Conservation (phyloP, 306 rosid species). For the Canavalia ensiformis region DNA sequence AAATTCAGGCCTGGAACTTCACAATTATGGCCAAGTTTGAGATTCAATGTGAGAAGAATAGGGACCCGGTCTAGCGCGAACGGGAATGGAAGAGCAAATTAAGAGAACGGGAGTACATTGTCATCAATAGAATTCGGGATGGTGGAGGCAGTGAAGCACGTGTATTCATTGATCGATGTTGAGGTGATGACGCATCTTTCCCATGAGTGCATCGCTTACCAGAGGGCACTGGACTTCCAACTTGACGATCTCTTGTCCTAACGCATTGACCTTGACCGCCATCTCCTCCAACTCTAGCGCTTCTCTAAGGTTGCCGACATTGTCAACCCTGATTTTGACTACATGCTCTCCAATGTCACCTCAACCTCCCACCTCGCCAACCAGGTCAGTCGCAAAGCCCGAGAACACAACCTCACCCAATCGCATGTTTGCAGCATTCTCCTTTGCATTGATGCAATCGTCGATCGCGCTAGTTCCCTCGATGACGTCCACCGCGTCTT, state of each 20-base stretch:
- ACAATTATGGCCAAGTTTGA: too few species aligned
- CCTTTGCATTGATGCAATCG: slow-evolving; percentile 85
- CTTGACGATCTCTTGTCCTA: slow-evolving; percentile 80
- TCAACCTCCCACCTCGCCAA: slow-evolving; percentile 60
- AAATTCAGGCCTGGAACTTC: too few species aligned
- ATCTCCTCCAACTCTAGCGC: slow-evolving; percentile 70
- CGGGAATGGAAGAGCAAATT: slow-evolving; percentile 24
- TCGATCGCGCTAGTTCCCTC: slow-evolving; percentile 75
- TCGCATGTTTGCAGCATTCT: slow-evolving; percentile 84
- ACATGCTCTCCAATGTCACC: slow-evolving; percentile 53
- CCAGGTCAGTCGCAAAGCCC: slow-evolving; percentile 71
- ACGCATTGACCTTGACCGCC: slow-evolving; percentile 80
- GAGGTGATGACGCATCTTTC: slow-evolving; percentile 58
- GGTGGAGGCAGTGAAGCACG: slow-evolving; percentile 49
- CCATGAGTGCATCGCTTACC: slow-evolving; percentile 61
- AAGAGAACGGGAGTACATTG: slow-evolving; percentile 43
- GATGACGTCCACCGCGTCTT: slow-evolving; percentile 81
- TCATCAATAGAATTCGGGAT: slow-evolving; percentile 58
- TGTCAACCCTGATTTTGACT: slow-evolving; percentile 72
- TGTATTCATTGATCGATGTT: slow-evolving; percentile 56
- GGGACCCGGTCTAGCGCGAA: slow-evolving; percentile 3
- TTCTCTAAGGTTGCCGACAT: slow-evolving; percentile 78
- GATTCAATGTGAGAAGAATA: background rate
- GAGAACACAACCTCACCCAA: slow-evolving; percentile 91
- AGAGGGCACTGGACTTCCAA: slow-evolving; percentile 62